Base-by-base conservation (phyloP, 1,284 basidiomycete genomes). In the Puccinia horiana region DNA sequence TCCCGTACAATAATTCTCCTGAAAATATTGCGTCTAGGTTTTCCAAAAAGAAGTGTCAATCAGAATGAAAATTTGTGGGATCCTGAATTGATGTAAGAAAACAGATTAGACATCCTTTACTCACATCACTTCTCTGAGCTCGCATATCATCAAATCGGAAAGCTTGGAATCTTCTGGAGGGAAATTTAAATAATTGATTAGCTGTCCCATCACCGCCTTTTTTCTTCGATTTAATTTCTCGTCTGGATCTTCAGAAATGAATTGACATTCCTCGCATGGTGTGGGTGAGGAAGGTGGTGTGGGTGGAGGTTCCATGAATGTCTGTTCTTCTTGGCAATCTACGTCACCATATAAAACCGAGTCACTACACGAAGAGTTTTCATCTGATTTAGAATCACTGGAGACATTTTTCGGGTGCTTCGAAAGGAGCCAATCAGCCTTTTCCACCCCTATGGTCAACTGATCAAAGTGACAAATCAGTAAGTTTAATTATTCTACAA, bases 51-150 rank as follows among this genome's bases (percentile, higher is more conserved):
- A 11, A n/a, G 40, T 63, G 29, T 26, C 35, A 9, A 11, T 63
- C 61, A 76, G 35, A 69, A n/a, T 14, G 6, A 40, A 16, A 4
- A 42, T 6, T 12, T 44, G 11, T 9, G 16, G 42, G 5, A 32
- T 29, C 54, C 35, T 5, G n/a, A 29, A 47, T 49, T 52, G 29
- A 26, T 26, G 5, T 0, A 35, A 29, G 26, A 47, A 44, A 26
- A 63, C 32, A 8, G 73, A 72, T 40, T 54, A 11, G 42, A 40
- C 16, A 37, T 32, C 2, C 8, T 32, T 42, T 35, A 58, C 42
- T 80, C 20, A 80, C 78, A 80, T 69, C 44, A 80, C 69, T 69
- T 80, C 69, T 73, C 56, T 80, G 8, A 80, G 8, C 26, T 80
- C 78, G 26, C 29, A n/a, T 49, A 47, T 23, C 29, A 54, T 52